Conservation (phyloP, 768 basidiomycete genomes). For the Mycena sanguinolenta region DNA sequence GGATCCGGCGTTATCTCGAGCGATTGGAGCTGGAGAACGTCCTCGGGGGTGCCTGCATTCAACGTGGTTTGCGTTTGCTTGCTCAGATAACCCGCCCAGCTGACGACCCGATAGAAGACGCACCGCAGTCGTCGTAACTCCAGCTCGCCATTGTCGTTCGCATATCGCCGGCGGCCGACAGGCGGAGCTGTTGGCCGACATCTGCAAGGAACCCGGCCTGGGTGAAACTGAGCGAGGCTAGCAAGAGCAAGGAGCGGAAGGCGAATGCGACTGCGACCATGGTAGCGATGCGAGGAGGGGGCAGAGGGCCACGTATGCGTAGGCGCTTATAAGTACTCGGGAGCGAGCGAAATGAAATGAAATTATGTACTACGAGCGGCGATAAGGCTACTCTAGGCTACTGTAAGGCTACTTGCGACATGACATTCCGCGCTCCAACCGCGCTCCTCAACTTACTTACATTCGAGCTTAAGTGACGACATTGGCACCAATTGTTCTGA, state of each 20-base stretch:
- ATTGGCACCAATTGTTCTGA: too few relatives aligned
- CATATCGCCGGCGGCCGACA: not conserved
- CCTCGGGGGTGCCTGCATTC: slow-evolving; percentile 51
- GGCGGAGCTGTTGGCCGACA: not conserved
- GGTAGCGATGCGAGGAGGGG: not conserved
- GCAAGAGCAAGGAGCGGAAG: not conserved
- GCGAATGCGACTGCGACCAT: not conserved
- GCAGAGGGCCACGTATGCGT: too few relatives aligned
- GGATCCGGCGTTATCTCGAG: slow-evolving; percentile 88
- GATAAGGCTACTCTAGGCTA: too few relatives aligned
- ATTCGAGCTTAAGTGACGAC: too few relatives aligned
- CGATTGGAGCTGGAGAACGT: slow-evolving; percentile 74
- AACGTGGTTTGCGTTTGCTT: too few relatives aligned
- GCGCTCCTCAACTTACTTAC: too few relatives aligned
- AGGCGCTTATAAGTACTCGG: too few relatives aligned
- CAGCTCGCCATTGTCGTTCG: not conserved
- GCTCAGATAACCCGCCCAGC: not conserved
- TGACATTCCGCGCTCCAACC: too few relatives aligned
- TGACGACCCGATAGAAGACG: not conserved
- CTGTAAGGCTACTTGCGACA: too few relatives aligned
- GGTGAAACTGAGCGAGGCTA: not conserved
- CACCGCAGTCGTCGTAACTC: not conserved
- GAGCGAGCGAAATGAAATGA: too few relatives aligned
- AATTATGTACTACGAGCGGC: too few relatives aligned
- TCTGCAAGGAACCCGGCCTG: too few relatives aligned